These are phyloP conservation scores for Pterulicium gracile DNA, from an alignment of 1,284 basidiomycete genomes.

Conservation along the genomic window DNA sequence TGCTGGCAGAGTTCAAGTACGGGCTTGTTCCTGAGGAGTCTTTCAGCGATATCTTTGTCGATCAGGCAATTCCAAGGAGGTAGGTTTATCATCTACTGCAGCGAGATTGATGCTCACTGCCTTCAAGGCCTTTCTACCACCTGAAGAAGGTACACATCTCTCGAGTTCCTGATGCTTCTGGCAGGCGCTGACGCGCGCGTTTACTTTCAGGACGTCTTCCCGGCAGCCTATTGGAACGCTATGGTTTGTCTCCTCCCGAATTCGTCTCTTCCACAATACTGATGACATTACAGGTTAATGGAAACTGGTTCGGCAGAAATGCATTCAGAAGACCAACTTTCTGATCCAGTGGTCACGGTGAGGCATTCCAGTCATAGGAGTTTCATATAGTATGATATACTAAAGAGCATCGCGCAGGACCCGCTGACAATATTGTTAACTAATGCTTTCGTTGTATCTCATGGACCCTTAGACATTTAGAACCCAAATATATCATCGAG, in stretches of 20 bases:
- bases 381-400: no score
- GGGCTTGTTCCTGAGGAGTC: constrained; percentile 81
- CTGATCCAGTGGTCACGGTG: neutral
- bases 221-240: neutral
- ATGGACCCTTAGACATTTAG: constrained; percentile 12
- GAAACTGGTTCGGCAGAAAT: neutral
- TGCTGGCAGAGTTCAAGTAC: constrained; percentile 90
- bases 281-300: neutral
- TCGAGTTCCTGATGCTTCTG: no score
- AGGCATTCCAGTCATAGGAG: neutral
- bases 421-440: neutral
- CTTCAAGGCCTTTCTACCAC: constrained; percentile 70
- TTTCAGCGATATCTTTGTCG: constrained; percentile 53
- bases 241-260: neutral
- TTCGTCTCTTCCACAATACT: neutral
- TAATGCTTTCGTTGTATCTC: no score
- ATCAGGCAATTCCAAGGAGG: constrained; percentile 64
- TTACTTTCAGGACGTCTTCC: neutral
- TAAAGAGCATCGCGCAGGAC: neutral
- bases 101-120: constrained; percentile 7
- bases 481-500: constrained; percentile 62
- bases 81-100: constrained; percentile 17
- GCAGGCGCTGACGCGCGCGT: no score
- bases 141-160: constrained; percentile 80
- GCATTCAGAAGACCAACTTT: neutral